A percentile compares a stretch with the other conserved stretches of the same genome.
phyloP scores from a whole-genome alignment of 177 flowering plant genomes.

The Tripterygium wilfordii region DNA sequence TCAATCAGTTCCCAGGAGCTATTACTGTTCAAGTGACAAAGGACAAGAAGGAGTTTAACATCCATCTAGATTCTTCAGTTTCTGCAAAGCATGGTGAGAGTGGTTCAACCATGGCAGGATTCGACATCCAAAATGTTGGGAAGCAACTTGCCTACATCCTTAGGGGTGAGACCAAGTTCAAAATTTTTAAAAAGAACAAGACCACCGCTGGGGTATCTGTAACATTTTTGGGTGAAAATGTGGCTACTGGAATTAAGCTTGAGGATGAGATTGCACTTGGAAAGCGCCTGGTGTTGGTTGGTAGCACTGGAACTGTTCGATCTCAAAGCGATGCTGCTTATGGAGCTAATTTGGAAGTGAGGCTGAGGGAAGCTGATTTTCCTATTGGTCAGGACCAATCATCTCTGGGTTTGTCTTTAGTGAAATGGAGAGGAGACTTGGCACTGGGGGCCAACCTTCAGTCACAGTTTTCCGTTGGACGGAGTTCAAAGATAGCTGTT shows the following conservation, averaged over 20 bases:
- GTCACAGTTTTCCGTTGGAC: constrained; percentile 69
- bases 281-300: constrained; percentile 19
- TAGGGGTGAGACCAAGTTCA: constrained; percentile 75
- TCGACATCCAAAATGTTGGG: constrained; percentile 81
- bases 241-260: constrained; percentile 72
- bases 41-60: constrained; percentile 86
- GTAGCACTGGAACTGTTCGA: not conserved
- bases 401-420: not conserved
- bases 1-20: constrained; percentile 52
- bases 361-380: not conserved
- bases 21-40: constrained; percentile 64
- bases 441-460: constrained; percentile 57
- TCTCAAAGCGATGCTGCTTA: not conserved
- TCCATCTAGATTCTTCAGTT: constrained; percentile 77
- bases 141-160: constrained; percentile 74
- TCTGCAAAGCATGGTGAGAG: constrained; percentile 72
- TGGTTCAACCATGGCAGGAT: constrained; percentile 71
- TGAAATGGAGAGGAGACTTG: constrained; percentile 2
- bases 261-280: constrained; percentile 78
- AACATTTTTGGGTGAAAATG: constrained; percentile 77
- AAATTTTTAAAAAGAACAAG: constrained; percentile 65
- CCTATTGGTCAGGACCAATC: constrained; percentile 4
- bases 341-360: constrained; percentile 3
- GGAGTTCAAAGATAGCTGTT: constrained; percentile 65
- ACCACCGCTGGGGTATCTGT: constrained; percentile 67